phyloP scores from a whole-genome alignment of 176 grass and related monocot genomes.

The Zea luxurians region DNA sequence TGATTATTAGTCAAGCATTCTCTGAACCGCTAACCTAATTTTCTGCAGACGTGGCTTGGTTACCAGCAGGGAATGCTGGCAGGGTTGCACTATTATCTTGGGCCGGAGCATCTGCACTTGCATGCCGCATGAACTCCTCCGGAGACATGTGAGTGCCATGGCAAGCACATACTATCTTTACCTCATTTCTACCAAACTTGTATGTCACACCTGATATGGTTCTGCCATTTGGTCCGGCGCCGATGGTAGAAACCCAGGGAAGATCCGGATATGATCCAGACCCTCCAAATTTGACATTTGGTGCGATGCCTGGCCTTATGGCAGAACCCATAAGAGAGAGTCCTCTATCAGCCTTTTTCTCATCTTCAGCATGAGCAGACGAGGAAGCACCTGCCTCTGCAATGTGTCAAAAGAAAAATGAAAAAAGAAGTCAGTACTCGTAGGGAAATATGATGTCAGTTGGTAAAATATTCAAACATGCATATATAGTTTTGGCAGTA shows the following conservation, averaged over 20 bases:
- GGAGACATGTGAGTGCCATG: constrained; percentile 80
- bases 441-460: too few species aligned
- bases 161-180: constrained; percentile 90
- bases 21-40: too few species aligned
- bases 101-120: constrained; percentile 47
- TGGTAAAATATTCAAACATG: not conserved
- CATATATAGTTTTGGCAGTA: not conserved
- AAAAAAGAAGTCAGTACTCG: not conserved
- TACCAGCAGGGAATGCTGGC: constrained; percentile 41
- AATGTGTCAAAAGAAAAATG: constrained; percentile 20
- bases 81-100: constrained; percentile 47
- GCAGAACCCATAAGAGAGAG: constrained; percentile 50
- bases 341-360: constrained; percentile 45
- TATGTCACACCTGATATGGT: constrained; percentile 97
- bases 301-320: constrained; percentile 69
- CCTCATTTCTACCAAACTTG: constrained; percentile 63
- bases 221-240: constrained; percentile 62
- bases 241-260: constrained; percentile 90
- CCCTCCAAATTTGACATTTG: constrained; percentile 86
- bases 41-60: constrained; percentile 44
- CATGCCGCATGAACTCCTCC: constrained; percentile 76
- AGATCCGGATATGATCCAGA: constrained; percentile 82
- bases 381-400: constrained; percentile 52
- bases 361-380: constrained; percentile 50
- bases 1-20: not conserved